phyloP scores from a whole-genome alignment of 768 basidiomycete genomes.

The Mycena amicta region DNA sequence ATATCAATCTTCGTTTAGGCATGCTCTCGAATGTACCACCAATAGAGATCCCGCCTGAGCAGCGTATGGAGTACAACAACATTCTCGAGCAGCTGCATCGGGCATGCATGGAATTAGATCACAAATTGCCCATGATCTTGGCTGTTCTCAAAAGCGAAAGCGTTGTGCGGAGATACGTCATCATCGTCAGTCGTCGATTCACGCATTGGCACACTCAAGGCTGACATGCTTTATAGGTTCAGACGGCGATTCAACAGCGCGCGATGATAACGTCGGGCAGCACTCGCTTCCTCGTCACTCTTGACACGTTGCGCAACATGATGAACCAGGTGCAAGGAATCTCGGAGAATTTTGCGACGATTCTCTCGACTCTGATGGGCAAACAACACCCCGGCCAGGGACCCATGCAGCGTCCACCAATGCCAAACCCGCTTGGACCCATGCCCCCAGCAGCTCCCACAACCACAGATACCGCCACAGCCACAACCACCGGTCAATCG shows the following conservation, averaged over 20 bases:
- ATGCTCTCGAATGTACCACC: conserved; percentile 33
- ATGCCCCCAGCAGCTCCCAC: conserved; percentile 5
- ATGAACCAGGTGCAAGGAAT: conserved; percentile 43
- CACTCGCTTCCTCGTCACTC: conserved; percentile 43
- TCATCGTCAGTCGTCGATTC: conserved; percentile 62
- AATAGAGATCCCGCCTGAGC: conserved; percentile 52
- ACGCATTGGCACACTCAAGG: no score
- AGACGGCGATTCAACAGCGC: conserved; percentile 49
- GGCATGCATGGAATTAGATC: conserved; percentile 49
- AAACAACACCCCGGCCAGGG: conserved; percentile 1
- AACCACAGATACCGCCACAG: conserved; percentile 2
- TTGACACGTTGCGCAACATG: conserved; percentile 49
- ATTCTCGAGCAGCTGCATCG: conserved; percentile 53
- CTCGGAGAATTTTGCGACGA: conserved; percentile 39
- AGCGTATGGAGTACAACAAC: conserved; percentile 53
- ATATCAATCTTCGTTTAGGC: conserved; percentile 29
- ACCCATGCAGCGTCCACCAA: background rate
- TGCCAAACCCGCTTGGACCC: background rate
- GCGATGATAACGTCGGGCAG: conserved; percentile 36
- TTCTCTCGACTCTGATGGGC: conserved; percentile 23
- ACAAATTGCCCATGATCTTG: conserved; percentile 49
- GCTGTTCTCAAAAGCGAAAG: conserved; percentile 52
- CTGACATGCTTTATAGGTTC: conserved; percentile 40
- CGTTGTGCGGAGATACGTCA: conserved; percentile 48
- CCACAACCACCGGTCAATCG: conserved; percentile 25